These are phyloP conservation scores for Aspergillus piperis DNA, from an alignment of 2,329 filamentous ascomycete species.

Conservation along the genomic window DNA sequence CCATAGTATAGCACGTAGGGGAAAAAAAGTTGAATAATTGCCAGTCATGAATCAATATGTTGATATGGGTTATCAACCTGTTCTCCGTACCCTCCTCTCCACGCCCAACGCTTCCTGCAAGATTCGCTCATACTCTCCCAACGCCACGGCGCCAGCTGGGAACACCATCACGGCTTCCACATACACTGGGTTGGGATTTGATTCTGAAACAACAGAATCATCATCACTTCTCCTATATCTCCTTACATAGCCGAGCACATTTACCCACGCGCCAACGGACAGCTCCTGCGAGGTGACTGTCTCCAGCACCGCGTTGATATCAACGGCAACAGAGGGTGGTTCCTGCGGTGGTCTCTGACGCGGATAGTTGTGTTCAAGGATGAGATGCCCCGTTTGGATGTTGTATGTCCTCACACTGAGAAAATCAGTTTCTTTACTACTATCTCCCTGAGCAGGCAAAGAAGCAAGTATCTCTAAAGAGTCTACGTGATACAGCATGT, in stretches of 20 bases:
- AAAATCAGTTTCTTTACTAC: background rate
- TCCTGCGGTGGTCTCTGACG: slow-evolving; percentile 31
- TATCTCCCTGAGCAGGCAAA: background rate
- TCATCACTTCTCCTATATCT: slow-evolving; percentile 12
- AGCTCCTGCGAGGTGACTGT: slow-evolving; percentile 64
- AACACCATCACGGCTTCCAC: slow-evolving; percentile 79
- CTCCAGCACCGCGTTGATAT: slow-evolving; percentile 71
- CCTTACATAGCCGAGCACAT: slow-evolving; percentile 77
- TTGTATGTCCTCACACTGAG: slow-evolving; percentile 63
- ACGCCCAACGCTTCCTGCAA: slow-evolving; percentile 45
- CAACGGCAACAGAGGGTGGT: slow-evolving; percentile 59
- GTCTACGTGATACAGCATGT: background rate
- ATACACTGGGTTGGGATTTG: slow-evolving; percentile 32
- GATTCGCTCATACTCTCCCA: slow-evolving; percentile 70
- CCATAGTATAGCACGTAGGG: background rate
- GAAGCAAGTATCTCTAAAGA: background rate
- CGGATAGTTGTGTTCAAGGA: slow-evolving; percentile 67
- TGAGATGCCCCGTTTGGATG: slow-evolving; percentile 60
- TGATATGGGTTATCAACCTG: background rate
- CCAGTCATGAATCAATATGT: background rate
- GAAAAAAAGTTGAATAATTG: background rate
- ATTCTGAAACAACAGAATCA: slow-evolving; percentile 25
- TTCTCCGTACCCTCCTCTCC: slow-evolving; percentile 29
- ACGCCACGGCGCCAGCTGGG: slow-evolving; percentile 70
- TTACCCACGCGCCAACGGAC: slow-evolving; percentile 80